phyloP scores from a whole-genome alignment of 225 moss, liverwort and hornwort genomes.

The Physcomitrellopsis africana region DNA sequence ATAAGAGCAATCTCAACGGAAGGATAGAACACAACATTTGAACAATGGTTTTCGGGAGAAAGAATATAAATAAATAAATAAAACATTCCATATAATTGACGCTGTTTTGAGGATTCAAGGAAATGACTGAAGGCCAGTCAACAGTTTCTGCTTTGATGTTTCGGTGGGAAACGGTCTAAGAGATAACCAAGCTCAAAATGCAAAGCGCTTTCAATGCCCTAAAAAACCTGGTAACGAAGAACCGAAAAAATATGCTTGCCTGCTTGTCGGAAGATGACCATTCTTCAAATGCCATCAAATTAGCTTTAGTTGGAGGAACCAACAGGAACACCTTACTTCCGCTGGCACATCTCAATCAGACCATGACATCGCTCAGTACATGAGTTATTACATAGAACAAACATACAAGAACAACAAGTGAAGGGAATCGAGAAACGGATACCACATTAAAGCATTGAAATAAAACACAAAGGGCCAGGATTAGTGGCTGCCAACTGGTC shows the following conservation, averaged over 20 bases:
- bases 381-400: conserved; percentile 1
- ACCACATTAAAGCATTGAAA: background rate
- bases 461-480: conserved; percentile 6
- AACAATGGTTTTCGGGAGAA: background rate
- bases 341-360: conserved; percentile 35
- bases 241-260: conserved; percentile 35
- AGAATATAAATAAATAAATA: background rate
- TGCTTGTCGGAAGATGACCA: conserved; percentile 80
- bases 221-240: background rate
- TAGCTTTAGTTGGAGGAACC: conserved; percentile 69
- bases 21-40: background rate
- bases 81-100: conserved; percentile 2
- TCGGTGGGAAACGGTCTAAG: background rate
- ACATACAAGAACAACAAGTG: conserved; percentile 9
- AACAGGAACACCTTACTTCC: conserved; percentile 77
- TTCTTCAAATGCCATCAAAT: conserved; percentile 82
- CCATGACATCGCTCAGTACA: conserved; percentile 19
- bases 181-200: background rate
- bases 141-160: conserved; percentile 11
- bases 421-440: background rate
- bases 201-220: background rate
- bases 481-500: conserved; percentile 7
- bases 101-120: conserved; percentile 11
- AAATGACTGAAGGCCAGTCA: conserved; percentile 4
- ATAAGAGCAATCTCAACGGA: conserved; percentile 5